These are phyloP conservation scores for Arthonia radiata DNA, from an alignment of 495 filamentous ascomycete species.

Conservation along the genomic window DNA sequence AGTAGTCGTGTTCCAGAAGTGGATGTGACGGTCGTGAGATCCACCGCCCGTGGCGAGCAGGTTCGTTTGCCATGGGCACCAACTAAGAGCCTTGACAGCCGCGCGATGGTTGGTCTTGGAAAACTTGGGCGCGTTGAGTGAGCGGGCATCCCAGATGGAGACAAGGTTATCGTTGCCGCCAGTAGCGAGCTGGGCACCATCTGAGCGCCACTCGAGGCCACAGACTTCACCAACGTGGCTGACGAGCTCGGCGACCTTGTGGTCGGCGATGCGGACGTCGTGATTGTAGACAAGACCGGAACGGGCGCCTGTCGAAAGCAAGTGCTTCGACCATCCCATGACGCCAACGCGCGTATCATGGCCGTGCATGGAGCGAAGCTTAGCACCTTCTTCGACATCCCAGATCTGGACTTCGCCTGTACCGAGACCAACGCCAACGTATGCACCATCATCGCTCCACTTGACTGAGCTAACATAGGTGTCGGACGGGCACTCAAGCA, in stretches of 20 bases:
- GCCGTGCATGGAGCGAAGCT: constrained; percentile 93
- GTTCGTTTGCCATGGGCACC: constrained; percentile 98
- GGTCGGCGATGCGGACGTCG: constrained; percentile 89
- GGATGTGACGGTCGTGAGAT: constrained; percentile 89
- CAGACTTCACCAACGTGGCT: constrained; percentile 95
- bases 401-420: constrained; percentile 96
- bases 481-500: constrained; percentile 65
- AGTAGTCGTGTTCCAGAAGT: constrained; percentile 98
- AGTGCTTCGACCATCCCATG: constrained; percentile 97
- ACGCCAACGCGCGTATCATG: constrained; percentile 92
- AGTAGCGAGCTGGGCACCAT: constrained; percentile 87
- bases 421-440: constrained; percentile 84
- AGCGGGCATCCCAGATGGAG: constrained; percentile 95
- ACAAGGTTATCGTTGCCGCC: constrained; percentile 97
- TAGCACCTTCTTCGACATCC: constrained; percentile 87
- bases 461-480: constrained; percentile 96
- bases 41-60: constrained; percentile 89
- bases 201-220: constrained; percentile 87
- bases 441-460: constrained; percentile 93
- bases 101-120: constrained; percentile 98
- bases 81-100: constrained; percentile 90
- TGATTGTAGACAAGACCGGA: constrained; percentile 97
- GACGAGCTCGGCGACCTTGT: constrained; percentile 92
- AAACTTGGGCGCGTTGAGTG: constrained; percentile 71
- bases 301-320: constrained; percentile 80